Base-by-base conservation (phyloP, 495 filamentous ascomycete species). In the Neurospora cerealis region DNA sequence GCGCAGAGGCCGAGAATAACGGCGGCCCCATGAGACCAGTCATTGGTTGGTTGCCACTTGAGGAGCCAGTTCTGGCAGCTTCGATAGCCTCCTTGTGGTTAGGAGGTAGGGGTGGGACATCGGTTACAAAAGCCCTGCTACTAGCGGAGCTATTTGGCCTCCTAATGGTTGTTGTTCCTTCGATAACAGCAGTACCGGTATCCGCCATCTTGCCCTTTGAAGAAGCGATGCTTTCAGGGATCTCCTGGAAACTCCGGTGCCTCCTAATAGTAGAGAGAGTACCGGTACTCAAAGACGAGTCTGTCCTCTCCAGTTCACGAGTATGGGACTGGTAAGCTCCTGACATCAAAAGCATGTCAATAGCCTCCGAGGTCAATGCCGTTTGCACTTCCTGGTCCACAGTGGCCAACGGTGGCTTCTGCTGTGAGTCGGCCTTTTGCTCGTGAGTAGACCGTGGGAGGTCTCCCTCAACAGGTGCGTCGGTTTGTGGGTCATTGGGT, bases 31-130 rank as follows among this genome's bases (percentile, higher is more conserved):
- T 99, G 60, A 82, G 77, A 46, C 84, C 86, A 42, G 83, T 74
- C 78, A 82, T 69, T 10, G 79, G 80, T 54, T 88, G 88, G 28
- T 84, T 78, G 5, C 83, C 84, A n/a, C 79, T 73, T 2, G 85
- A 78, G 15, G 85, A 87, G 42, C 82, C 79, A 28, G 85, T 85
- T 42, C 86, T 86, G 41, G 93, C 95, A 11, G 93, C 93, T 71
- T 93, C 88, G 75, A 97, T 97, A 71, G 88, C 89, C 81, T 97
- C 88, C 74, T 89, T 91, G 80, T 96, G 93, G 78, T 97, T 93
- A 10, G 83, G 73, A 54, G 96, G 94, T 39, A 99, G 83, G 19
- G 95, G 94, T 5, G 94, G 95, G 34, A 79, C 77, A 46, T 80
- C 78, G 24, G 77, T 74, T 10, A 76, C 38, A 8, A 78, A 78